These are phyloP conservation scores for Cymbidium sinense DNA, from an alignment of 106 monocot genomes.

Conservation along the genomic window DNA sequence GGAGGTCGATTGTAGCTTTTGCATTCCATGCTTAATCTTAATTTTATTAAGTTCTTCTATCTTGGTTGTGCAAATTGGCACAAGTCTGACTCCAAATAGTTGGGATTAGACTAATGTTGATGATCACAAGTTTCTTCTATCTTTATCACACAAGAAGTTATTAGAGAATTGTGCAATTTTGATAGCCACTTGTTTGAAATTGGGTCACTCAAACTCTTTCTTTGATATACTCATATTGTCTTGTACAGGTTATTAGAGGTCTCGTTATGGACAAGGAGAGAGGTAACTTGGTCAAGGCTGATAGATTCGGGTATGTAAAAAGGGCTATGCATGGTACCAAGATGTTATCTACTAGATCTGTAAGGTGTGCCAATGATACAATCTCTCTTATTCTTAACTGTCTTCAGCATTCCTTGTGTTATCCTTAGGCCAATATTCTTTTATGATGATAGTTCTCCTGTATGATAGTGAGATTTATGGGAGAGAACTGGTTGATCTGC, in stretches of 20 bases:
- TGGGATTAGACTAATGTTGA: background rate
- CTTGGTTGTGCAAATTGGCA: no score
- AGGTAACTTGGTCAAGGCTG: constrained; percentile 92
- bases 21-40: background rate
- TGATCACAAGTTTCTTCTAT: background rate
- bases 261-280: constrained; percentile 93
- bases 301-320: constrained; percentile 92
- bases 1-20: constrained; percentile 16
- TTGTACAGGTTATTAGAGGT: constrained; percentile 79
- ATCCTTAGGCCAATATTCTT: background rate
- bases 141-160: background rate
- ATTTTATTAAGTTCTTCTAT: background rate
- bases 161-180: background rate
- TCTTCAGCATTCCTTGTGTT: background rate
- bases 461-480: constrained; percentile 85
- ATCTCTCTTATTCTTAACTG: background rate
- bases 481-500: constrained; percentile 87
- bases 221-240: background rate
- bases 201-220: background rate
- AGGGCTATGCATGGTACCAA: constrained; percentile 94
- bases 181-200: background rate
- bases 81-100: background rate
- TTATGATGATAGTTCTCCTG: background rate
- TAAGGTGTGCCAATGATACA: constrained; percentile 40
- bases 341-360: constrained; percentile 78